Percentiles rank a stretch among this genome's conserved stretches.
phyloP scores from a whole-genome alignment of 306 rosid genomes.

The Abrus precatorius region DNA sequence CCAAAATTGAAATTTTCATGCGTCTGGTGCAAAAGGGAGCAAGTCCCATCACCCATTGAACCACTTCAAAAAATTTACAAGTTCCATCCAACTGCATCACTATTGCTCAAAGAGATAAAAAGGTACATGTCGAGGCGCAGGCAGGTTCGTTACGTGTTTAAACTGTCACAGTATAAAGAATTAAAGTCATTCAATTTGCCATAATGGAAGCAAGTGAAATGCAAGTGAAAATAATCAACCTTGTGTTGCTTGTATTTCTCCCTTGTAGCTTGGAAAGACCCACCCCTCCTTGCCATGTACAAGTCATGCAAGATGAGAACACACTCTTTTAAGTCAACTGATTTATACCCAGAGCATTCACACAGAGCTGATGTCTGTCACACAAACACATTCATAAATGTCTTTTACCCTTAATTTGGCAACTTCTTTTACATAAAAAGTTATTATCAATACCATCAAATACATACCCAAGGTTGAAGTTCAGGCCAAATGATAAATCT shows the following conservation, averaged over 20 bases:
- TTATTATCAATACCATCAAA: background rate
- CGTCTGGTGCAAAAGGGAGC: slow-evolving; percentile 19
- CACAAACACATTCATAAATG: slow-evolving; percentile 27
- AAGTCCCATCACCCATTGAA: background rate
- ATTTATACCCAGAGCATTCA: slow-evolving; percentile 59
- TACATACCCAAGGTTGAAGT: slow-evolving; percentile 77
- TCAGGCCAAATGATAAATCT: slow-evolving; percentile 66
- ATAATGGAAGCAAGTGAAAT: background rate
- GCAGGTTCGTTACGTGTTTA: slow-evolving; percentile 66
- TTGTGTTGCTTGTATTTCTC: slow-evolving; percentile 78
- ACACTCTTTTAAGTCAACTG: slow-evolving; percentile 67
- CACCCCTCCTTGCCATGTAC: slow-evolving; percentile 74
- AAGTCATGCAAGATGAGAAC: slow-evolving; percentile 68
- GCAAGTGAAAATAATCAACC: slow-evolving; percentile 52
- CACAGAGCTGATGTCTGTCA: slow-evolving; percentile 58
- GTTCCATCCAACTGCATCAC: slow-evolving; percentile 5
- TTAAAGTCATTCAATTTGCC: background rate
- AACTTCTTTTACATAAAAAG: background rate
- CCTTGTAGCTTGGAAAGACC: slow-evolving; percentile 61
- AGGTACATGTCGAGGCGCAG: slow-evolving; percentile 75
- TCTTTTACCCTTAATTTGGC: background rate
- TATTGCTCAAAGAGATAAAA: slow-evolving; percentile 51
- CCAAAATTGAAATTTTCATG: too few relatives aligned
- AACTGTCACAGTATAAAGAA: slow-evolving; percentile 60
- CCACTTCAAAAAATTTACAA: background rate